Conservation (phyloP, 1,284 basidiomycete genomes). For the Prillingera fragicola region DNA sequence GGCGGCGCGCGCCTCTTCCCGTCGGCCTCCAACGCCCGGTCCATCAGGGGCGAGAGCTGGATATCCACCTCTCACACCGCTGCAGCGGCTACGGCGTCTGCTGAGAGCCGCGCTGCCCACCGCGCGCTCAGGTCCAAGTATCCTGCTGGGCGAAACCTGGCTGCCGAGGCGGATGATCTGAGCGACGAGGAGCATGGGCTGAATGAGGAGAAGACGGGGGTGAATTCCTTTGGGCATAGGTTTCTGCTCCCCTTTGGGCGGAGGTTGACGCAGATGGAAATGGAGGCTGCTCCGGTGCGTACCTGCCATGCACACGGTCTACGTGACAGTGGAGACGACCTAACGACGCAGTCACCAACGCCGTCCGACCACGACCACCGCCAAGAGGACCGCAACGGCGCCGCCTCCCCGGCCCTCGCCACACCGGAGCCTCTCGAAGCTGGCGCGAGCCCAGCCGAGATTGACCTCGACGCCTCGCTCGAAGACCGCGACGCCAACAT, state of each 20-base stretch:
- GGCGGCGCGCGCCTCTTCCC: too few species aligned
- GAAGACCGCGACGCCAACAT: constrained; percentile 13
- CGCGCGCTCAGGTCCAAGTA: constrained; percentile 31
- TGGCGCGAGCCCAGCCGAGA: constrained; percentile 1
- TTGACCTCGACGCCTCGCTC: constrained; percentile 15
- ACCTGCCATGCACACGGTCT: not conserved
- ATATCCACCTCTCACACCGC: not conserved
- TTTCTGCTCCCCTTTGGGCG: constrained; percentile 43
- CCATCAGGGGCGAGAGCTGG: too few species aligned
- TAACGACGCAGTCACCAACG: constrained; percentile 31
- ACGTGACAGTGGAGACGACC: not conserved
- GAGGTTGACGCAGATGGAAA: constrained; percentile 42
- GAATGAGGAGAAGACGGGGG: constrained; percentile 32
- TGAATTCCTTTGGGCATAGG: constrained; percentile 39
- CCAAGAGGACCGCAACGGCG: constrained; percentile 35
- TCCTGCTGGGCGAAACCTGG: constrained; percentile 29
- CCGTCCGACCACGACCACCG: constrained; percentile 38
- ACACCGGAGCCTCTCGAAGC: too few species aligned
- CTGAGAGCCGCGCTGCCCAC: constrained; percentile 17
- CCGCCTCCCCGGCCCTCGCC: not conserved
- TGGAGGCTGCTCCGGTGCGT: constrained; percentile 40
- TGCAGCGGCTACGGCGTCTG: not conserved
- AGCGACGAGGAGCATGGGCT: constrained; percentile 35
- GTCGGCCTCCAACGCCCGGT: too few species aligned
- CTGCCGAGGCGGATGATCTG: constrained; percentile 32